Evolutionary conservation across 116 monocot genomes (phyloP).

Genomic region (Papilionanthe hybrid): DNA sequence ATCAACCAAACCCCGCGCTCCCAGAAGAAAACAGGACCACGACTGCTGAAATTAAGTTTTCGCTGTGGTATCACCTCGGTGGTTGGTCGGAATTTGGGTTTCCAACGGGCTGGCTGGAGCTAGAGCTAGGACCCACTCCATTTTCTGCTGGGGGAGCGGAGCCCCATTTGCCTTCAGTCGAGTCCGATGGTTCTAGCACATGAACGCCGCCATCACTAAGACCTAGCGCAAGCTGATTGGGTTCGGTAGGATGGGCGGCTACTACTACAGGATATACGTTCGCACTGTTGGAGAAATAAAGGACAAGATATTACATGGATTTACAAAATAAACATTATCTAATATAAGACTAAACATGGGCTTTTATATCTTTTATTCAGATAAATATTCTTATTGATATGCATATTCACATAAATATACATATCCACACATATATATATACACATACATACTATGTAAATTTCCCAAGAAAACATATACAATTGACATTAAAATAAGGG

Average conservation of each 20-base stretch:
- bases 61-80: constrained; percentile 19
- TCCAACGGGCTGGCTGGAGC: constrained; percentile 26
- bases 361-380: no score
- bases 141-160: constrained; percentile 31
- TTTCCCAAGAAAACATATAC: no score
- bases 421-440: no score
- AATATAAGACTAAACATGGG: no score
- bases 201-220: constrained; percentile 43
- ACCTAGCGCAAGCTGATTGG: constrained; percentile 56
- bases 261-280: constrained; percentile 36
- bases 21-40: background rate
- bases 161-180: constrained; percentile 52
- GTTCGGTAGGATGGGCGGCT: constrained; percentile 47
- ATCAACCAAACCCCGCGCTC: background rate
- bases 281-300: constrained; percentile 2
- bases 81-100: constrained; percentile 36
- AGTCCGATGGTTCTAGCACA: constrained; percentile 52
- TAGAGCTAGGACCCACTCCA: constrained; percentile 14
- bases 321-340: no score
- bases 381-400: no score
- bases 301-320: no score
- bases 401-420: no score
- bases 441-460: no score
- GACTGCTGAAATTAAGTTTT: background rate
- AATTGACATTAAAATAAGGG: no score